Base-by-base conservation (phyloP, 1,139 yeast genomes). In the Kodamaea plutei region DNA sequence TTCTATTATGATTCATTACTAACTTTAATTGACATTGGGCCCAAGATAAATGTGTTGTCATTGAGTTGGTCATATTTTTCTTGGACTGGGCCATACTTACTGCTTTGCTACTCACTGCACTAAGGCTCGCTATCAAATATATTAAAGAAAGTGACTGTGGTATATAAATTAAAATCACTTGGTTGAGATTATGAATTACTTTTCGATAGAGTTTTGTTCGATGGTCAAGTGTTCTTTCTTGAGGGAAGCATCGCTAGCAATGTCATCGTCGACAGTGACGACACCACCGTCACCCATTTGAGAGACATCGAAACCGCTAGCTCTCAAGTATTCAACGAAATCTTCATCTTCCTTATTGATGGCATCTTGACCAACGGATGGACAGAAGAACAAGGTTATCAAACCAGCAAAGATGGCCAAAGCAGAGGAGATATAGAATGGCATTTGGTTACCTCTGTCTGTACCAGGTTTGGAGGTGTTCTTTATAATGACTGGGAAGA, bases 301-400 rank as follows among this genome's bases (percentile, higher is more conserved):
- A 13, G 64, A 40, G 29, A 72, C 58, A 50, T 81, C 87, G 45
- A 67, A 81, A 11, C 85, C 85, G 36, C 76, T 65, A 3, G 54
- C 57, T 30, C 53, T 54, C 54, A 88, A 73, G 56, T 83, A 87
- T 16, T 65, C 74, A 33, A 79, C 51, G 61, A 88, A 89, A 29
- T 65, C 69, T 20, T 60, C 64, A 58, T 89, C 96, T 61, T 89
- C 96, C 39, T 73, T 70, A 44, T 75, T 71, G 54, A 88, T 78
- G 19, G 93, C 83, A 48, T 79, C 83, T 61, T 88, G 96, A 47
- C 83, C 88, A 30, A 88, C 78, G 17, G 83, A 64, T 22, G 96
- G 96, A 37, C 84, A 68, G 51, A 76, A 74, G 59, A 87, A 79
- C 25, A 84, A 48, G 5, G 87, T 81, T 30, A 88, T 55, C 22